Evolutionary conservation across 169 alveolate genomes (phyloP), one percentile per base, ranked within the genome.

Genomic region (Plasmodium coatneyi): DNA sequence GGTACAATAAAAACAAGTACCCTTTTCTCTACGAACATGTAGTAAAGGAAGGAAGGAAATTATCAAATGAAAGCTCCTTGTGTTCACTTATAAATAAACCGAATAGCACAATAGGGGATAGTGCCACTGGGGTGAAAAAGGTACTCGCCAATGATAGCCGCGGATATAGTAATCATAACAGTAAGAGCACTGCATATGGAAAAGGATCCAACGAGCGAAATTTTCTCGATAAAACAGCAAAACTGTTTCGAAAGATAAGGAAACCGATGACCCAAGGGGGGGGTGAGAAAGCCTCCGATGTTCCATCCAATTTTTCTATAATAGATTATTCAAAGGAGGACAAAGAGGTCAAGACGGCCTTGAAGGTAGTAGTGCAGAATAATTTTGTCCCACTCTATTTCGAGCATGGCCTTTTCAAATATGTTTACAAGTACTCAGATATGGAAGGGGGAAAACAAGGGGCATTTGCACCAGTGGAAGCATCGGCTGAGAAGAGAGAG

Each of bases 1-100:
- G 9, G 28, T 84, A 84, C 28, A 84, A 84, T 34, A 30, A 74
- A 72, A 30, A 74, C 2, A 84, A 84, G 39, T 84, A 84, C 70
- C 93, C 93, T n/a, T 84, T 84, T 84, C 93, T 84, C 12, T 84
- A 84, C 79, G 70, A 76, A 34, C 78, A 74, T n/a, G 28, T 78
- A 7, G 54, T 84, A n/a, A 84, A 84, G 46, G 84, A 84, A 54
- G 80, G 39, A 39, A 74, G 66, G 22, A 74, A 71, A 78, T 34
- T 28, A 19, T 78, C 83, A 32, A 78, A 78, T 39, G 36, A 39
- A 34, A 84, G 30, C 4, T 49, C 92, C 19, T 34, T 71, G 19
- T 22, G 41, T 25, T 39, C 32, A 7, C 74, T 70, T 16, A 54
- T 72, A 25, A 41, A 72, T 34, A 82, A 82, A 32, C 28, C 81